A percentile compares a stretch with the other conserved stretches of the same genome.
Conservation (phyloP, 257 asterid species). For the Nicotiana paniculata region DNA sequence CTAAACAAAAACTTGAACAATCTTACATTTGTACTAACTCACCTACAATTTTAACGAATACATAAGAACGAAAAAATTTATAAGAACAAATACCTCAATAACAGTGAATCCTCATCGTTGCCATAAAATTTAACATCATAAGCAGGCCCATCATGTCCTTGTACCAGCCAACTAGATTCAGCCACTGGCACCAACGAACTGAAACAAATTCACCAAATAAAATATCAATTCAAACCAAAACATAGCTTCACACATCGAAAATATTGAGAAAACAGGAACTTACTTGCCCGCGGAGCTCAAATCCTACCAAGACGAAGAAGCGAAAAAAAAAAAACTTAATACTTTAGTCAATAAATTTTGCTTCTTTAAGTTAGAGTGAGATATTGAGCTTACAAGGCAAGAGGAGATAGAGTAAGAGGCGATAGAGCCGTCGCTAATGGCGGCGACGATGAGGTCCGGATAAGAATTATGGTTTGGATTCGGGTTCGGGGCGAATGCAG, state of each 20-base stretch:
- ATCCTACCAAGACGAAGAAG: background rate
- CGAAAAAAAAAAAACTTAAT: background rate
- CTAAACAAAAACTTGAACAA: background rate
- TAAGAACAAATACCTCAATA: constrained; percentile 48
- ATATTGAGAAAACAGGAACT: constrained; percentile 20
- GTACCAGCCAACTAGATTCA: constrained; percentile 56
- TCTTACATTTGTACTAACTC: background rate
- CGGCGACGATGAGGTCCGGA: constrained; percentile 58
- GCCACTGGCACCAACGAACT: constrained; percentile 50
- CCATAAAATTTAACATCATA: constrained; percentile 83
- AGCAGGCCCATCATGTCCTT: constrained; percentile 94
- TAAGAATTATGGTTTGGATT: constrained; percentile 47
- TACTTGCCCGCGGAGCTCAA: background rate
- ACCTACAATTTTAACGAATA: background rate
- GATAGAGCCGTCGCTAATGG: constrained; percentile 80
- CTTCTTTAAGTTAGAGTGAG: background rate
- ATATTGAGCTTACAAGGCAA: constrained; percentile 44
- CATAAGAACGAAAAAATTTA: background rate
- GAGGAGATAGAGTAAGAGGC: constrained; percentile 69
- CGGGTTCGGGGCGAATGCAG: constrained; percentile 59
- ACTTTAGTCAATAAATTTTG: too few species aligned
- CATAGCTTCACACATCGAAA: constrained; percentile 47
- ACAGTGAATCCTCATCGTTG: constrained; percentile 51
- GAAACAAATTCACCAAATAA: constrained; percentile 22
- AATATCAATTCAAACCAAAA: background rate